A percentile compares a stretch with the other conserved stretches of the same genome.
Conservation (phyloP, 441 rosid genomes). For the Mallotus repandus region DNA sequence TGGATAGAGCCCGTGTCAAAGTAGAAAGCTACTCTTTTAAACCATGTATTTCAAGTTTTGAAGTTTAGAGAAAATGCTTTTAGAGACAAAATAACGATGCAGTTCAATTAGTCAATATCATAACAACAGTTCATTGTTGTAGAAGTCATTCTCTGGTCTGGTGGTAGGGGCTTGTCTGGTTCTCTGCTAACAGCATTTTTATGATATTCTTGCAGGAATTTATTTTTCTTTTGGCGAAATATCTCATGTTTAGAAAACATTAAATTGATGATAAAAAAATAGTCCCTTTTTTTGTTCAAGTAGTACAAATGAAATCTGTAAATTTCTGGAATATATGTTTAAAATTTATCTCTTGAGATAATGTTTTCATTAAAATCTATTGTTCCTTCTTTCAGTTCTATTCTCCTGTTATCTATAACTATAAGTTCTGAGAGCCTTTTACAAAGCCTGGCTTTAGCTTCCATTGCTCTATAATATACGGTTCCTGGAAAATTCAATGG, state of each 20-base stretch:
- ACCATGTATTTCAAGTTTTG: background rate
- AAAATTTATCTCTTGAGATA: no score
- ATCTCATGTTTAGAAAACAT: background rate
- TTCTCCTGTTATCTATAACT: background rate
- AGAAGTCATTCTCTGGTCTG: background rate
- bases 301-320: background rate
- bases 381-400: background rate
- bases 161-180: background rate
- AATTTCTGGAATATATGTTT: background rate
- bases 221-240: background rate
- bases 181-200: background rate
- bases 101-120: background rate
- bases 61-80: background rate
- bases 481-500: no score
- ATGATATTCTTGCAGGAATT: background rate
- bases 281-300: background rate
- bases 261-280: no score
- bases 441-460: conserved; percentile 2
- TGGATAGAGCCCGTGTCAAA: no score
- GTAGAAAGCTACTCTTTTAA: background rate
- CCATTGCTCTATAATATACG: no score
- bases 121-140: background rate
- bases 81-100: background rate
- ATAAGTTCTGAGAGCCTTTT: conserved; percentile 1
- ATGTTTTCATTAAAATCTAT: background rate